Evolutionary conservation across 2,329 filamentous ascomycete genomes (phyloP).

Genomic region (Fusarium brachygibbosum): DNA sequence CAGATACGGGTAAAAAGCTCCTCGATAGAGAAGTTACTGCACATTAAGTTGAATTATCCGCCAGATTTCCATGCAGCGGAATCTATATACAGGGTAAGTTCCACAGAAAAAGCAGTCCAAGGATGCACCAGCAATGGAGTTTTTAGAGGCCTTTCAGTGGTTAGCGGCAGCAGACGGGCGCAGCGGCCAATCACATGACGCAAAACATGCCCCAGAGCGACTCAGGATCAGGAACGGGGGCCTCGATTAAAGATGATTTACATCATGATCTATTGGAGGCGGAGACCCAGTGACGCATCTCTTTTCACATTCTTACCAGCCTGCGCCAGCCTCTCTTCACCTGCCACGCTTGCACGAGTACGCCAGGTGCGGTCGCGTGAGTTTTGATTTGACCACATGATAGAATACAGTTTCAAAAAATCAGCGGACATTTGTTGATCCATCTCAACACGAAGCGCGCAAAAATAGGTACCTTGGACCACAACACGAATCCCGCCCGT

Average conservation of each 20-base stretch:
- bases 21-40: slow-evolving; percentile 8
- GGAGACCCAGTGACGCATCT: slow-evolving; percentile 43
- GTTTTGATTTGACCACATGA: slow-evolving; percentile 45
- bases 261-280: slow-evolving; percentile 44
- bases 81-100: slow-evolving; percentile 39
- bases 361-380: slow-evolving; percentile 43
- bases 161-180: slow-evolving; percentile 9
- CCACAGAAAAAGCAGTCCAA: slow-evolving; percentile 20
- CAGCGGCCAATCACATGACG: slow-evolving; percentile 17
- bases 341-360: slow-evolving; percentile 42
- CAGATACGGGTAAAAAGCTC: slow-evolving; percentile 25
- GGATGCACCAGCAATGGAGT: slow-evolving; percentile 1
- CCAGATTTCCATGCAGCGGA: slow-evolving; percentile 17
- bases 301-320: slow-evolving; percentile 34
- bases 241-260: slow-evolving; percentile 34
- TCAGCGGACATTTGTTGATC: slow-evolving; percentile 34
- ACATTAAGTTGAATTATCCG: slow-evolving; percentile 6
- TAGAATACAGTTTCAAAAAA: slow-evolving; percentile 21
- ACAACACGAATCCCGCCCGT: background rate
- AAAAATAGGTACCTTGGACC: background rate
- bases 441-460: slow-evolving; percentile 8
- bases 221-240: slow-evolving; percentile 41
- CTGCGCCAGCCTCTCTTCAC: slow-evolving; percentile 34
- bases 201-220: slow-evolving; percentile 29
- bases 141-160: slow-evolving; percentile 19